These are phyloP conservation scores for Sporisorium exsertum DNA, from an alignment of 1,284 basidiomycete genomes.

Conservation along the genomic window DNA sequence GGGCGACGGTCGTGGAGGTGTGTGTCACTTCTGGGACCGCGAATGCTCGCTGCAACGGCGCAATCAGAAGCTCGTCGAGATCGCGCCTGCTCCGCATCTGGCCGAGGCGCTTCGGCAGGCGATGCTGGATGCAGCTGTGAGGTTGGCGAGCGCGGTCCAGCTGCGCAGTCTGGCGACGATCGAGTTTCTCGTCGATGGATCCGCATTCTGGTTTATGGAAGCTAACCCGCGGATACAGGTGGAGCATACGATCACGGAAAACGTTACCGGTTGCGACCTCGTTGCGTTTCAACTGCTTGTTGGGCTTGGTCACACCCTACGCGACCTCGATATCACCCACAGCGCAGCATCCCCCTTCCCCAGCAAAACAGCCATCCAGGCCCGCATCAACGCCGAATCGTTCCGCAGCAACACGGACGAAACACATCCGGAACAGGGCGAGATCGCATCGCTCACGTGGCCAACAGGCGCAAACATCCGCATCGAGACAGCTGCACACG, in stretches of 20 bases:
- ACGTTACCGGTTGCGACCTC: constrained; percentile 32
- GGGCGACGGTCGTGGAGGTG: constrained; percentile 36
- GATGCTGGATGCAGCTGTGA: constrained; percentile 24
- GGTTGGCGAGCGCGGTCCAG: constrained; percentile 11
- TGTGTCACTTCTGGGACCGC: constrained; percentile 45
- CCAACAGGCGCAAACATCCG: constrained; percentile 40
- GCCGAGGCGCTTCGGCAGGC: not conserved
- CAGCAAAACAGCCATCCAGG: constrained; percentile 24
- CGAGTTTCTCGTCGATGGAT: constrained; percentile 42
- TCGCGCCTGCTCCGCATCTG: constrained; percentile 34
- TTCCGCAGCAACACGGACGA: constrained; percentile 22
- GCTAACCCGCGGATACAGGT: constrained; percentile 57
- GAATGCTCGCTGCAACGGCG: constrained; percentile 49
- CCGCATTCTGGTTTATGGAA: constrained; percentile 51
- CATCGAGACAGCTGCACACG: constrained; percentile 51
- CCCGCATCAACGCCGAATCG: constrained; percentile 49
- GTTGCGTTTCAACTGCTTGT: constrained; percentile 36
- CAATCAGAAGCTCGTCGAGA: constrained; percentile 53
- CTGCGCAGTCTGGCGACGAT: constrained; percentile 40
- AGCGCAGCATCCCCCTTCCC: constrained; percentile 10
- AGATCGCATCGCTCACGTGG: constrained; percentile 26
- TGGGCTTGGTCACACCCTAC: constrained; percentile 24
- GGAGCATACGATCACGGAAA: constrained; percentile 52
- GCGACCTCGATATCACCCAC: constrained; percentile 11
- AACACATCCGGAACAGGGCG: constrained; percentile 27